Evolutionary conservation across 164 flowering plant species (phyloP).

Genomic region (Vitis cinerea): DNA sequence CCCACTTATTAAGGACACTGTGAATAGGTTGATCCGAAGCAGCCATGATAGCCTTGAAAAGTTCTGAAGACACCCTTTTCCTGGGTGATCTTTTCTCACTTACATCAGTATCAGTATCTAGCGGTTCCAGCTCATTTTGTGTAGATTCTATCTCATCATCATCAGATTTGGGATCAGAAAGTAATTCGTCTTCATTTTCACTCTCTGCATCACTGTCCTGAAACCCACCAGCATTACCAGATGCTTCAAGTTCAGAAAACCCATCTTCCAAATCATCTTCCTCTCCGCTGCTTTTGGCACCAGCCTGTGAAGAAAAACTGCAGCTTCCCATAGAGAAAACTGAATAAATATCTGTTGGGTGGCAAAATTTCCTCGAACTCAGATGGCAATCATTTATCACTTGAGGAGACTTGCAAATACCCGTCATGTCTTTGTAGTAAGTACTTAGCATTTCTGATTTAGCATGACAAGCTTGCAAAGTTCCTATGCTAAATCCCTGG

Average conservation of each 20-base stretch:
- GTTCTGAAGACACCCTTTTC: slow-evolving; percentile 18
- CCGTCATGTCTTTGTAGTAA: slow-evolving; percentile 16
- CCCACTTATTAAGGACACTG: slow-evolving; percentile 56
- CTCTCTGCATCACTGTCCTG: slow-evolving; percentile 11
- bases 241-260: slow-evolving; percentile 72
- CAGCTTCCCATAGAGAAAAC: slow-evolving; percentile 20
- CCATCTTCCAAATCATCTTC: slow-evolving; percentile 68
- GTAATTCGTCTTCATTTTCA: slow-evolving; percentile 32
- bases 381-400: slow-evolving; percentile 3
- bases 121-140: slow-evolving; percentile 31
- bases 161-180: slow-evolving; percentile 55
- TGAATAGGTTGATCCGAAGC: slow-evolving; percentile 35
- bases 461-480: slow-evolving; percentile 21
- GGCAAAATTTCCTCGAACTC: slow-evolving; percentile 17
- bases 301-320: slow-evolving; percentile 65
- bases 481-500: slow-evolving; percentile 22
- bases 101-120: slow-evolving; percentile 28
- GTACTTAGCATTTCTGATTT: slow-evolving; percentile 17
- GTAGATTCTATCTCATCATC: slow-evolving; percentile 33
- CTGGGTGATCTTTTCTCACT: slow-evolving; percentile 10
- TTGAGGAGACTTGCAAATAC: slow-evolving; percentile 6
- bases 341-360: slow-evolving; percentile 8
- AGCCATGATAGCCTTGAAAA: slow-evolving; percentile 40
- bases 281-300: slow-evolving; percentile 51
- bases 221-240: slow-evolving; percentile 14